Base-by-base conservation (phyloP, 345 rosid species). In the Microcos paniculata region DNA sequence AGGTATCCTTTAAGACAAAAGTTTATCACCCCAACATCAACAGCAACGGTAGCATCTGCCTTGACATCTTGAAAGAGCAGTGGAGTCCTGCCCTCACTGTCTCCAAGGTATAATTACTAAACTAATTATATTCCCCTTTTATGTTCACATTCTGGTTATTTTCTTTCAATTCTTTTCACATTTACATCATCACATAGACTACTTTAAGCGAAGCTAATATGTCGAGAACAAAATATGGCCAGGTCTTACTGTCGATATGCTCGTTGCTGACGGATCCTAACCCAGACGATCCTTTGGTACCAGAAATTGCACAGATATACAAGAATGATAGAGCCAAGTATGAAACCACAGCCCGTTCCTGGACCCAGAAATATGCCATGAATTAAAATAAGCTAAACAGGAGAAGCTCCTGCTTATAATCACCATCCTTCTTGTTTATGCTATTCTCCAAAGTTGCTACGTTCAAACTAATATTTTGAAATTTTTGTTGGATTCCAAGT, bases 331-430 rank as follows among this genome's bases (percentile, higher is more conserved):
- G 74, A 64, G 75, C 61, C 30, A 77, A 71, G 79, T 83, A 83
- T 35, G 81, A 83, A 51, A 14, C 81, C 14, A 80, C 71, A 8
- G 83, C 81, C 23, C 76, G 81, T 8, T 43, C 77, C 61, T 83
- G 81, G 81, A 83, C 85, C 18, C 75, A 77, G 75, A 83, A 80
- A 62, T 80, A 77, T 45, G 85, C 85, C 69, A 83, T 83, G 85
- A 67, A 77, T 38, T 77, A 78, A 78, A 4, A 28, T 28, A n/a
- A n/a, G n/a, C n/a, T n/a, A n/a, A n/a, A n/a, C 28, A 0, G 38
- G 63, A 28, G 10, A 28, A 13, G 28, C 11, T 59, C 21, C 3
- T 61, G 4, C 65, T 61, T 61, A 30, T 30, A 3, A n/a, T n/a
- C n/a, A n/a, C n/a, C n/a, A n/a, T n/a, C n/a, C n/a, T n/a, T n/a